Conservation (phyloP, 257 asterid genomes). For the Solanum bulbocastanum region DNA sequence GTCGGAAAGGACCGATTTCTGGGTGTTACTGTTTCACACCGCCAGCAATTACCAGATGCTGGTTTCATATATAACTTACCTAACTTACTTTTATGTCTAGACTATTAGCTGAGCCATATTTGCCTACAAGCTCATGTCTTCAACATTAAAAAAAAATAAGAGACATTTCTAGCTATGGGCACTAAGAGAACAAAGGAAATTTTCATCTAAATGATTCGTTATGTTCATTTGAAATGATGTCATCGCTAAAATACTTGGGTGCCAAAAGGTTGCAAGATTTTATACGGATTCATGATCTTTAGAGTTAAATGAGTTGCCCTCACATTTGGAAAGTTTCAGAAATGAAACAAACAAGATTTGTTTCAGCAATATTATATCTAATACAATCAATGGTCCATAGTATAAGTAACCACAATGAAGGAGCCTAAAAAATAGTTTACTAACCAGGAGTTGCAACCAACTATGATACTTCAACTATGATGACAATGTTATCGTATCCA, state of each 20-base stretch:
- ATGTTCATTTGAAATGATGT: not conserved
- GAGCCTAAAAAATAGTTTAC: not conserved
- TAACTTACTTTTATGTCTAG: not conserved
- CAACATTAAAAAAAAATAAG: not conserved
- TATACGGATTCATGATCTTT: not conserved
- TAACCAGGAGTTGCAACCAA: not conserved
- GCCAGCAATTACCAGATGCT: not conserved
- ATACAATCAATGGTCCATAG: not conserved
- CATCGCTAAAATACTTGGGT: not conserved
- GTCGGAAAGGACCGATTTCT: not conserved
- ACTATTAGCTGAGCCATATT: not conserved
- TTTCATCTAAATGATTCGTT: not conserved
- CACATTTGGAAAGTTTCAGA: not conserved
- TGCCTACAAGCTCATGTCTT: not conserved
- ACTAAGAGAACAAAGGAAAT: not conserved
- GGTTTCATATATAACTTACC: not conserved
- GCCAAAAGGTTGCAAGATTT: not conserved
- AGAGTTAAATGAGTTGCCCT: not conserved
- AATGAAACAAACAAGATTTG: not conserved
- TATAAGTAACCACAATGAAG: not conserved
- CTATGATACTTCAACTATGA: not conserved
- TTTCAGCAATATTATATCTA: not conserved
- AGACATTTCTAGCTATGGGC: not conserved
- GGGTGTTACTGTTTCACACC: not conserved
- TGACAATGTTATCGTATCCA: not conserved